Evolutionary conservation across 2,329 filamentous ascomycete genomes (phyloP).

Genomic region (Aaosphaeria pasadenensis): DNA sequence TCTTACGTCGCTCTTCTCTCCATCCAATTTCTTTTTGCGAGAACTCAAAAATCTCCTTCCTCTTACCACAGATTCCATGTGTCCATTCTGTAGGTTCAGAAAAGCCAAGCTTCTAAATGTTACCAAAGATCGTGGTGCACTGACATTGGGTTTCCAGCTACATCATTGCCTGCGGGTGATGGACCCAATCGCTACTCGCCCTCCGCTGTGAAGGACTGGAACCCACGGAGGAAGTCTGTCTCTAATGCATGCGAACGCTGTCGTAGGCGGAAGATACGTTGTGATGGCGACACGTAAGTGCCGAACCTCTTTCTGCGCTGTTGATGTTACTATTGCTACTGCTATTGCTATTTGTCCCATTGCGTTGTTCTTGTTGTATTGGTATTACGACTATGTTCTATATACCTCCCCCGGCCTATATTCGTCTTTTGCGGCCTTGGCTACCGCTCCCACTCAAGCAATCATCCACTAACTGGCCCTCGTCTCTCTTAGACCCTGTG

Average conservation of each 20-base stretch:
- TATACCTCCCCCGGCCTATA: too few species aligned
- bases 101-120: background rate
- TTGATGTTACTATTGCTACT: too few species aligned
- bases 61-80: conserved; percentile 20
- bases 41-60: background rate
- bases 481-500: conserved; percentile 16
- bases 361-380: too few species aligned
- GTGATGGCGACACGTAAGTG: conserved; percentile 28
- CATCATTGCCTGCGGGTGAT: conserved; percentile 28
- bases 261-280: conserved; percentile 34
- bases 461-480: too few species aligned
- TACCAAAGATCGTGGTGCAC: background rate
- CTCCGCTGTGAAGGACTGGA: conserved; percentile 32
- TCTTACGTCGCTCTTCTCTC: too few species aligned
- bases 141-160: conserved; percentile 16
- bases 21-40: too few species aligned
- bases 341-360: too few species aligned
- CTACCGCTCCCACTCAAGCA: too few species aligned
- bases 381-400: too few species aligned
- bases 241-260: conserved; percentile 38
- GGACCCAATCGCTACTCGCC: conserved; percentile 29
- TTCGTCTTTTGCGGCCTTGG: too few species aligned
- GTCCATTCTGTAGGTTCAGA: conserved; percentile 30
- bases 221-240: conserved; percentile 34
- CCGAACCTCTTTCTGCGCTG: too few species aligned